These are phyloP conservation scores for Rhinocladiella similis DNA, from an alignment of 2,329 filamentous ascomycete genomes.

Conservation along the genomic window DNA sequence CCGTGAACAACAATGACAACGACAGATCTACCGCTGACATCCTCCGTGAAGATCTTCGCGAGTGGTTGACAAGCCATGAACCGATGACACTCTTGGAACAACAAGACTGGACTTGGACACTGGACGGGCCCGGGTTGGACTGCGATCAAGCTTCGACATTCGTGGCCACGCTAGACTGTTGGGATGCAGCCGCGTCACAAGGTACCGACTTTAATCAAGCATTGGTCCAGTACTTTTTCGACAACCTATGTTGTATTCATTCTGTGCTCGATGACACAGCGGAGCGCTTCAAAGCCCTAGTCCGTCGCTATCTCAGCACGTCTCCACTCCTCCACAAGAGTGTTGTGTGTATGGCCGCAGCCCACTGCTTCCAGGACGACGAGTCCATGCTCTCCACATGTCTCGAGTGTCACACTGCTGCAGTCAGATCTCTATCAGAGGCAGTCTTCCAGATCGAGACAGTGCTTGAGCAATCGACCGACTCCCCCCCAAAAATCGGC, in stretches of 20 bases:
- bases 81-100: slow-evolving; percentile 17
- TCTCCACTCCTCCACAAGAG: slow-evolving; percentile 17
- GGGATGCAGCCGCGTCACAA: slow-evolving; percentile 6
- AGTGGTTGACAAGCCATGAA: slow-evolving; percentile 16
- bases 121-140: slow-evolving; percentile 5
- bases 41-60: slow-evolving; percentile 18
- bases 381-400: slow-evolving; percentile 16
- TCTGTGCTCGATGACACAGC: slow-evolving; percentile 16
- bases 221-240: slow-evolving; percentile 17
- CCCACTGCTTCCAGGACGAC: slow-evolving; percentile 18
- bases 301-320: slow-evolving; percentile 14
- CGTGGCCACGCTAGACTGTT: slow-evolving; percentile 2
- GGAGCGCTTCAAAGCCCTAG: slow-evolving; percentile 16
- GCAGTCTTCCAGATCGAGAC: slow-evolving; percentile 18
- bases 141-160: slow-evolving; percentile 12
- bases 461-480: slow-evolving; percentile 8
- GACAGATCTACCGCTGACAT: slow-evolving; percentile 14
- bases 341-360: slow-evolving; percentile 16
- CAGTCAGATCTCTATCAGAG: slow-evolving; percentile 14
- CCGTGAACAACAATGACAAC: slow-evolving; percentile 2
- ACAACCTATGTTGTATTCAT: slow-evolving; percentile 17
- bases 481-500: slow-evolving; percentile 10
- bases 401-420: slow-evolving; percentile 13
- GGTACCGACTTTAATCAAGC: slow-evolving; percentile 17
- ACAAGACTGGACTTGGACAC: slow-evolving; percentile 18